phyloP scores from a whole-genome alignment of 73 alveolate species.

The Tetrahymena thermophila region DNA sequence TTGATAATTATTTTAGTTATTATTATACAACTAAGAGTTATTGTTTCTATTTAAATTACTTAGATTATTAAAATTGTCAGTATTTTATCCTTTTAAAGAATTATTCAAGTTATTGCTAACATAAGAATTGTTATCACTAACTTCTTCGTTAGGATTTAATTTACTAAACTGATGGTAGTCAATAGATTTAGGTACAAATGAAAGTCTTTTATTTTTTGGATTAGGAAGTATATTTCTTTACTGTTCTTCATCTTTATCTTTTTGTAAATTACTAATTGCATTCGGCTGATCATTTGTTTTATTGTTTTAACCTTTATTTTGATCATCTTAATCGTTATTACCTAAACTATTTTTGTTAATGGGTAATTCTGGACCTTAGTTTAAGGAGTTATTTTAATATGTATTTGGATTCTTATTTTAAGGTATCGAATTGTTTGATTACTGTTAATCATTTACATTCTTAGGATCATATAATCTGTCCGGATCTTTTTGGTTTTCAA shows the following conservation, averaged over 20 bases:
- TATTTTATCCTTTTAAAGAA: not conserved
- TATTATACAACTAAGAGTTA: too few relatives aligned
- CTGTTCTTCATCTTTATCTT: not conserved
- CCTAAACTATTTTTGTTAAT: too few relatives aligned
- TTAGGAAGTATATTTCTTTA: not conserved
- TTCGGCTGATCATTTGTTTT: not conserved
- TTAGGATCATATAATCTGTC: not conserved
- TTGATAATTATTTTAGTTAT: too few relatives aligned
- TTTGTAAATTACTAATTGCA: too few relatives aligned
- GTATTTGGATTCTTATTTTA: not conserved
- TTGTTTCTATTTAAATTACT: too few relatives aligned
- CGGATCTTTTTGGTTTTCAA: not conserved
- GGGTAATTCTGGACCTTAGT: not conserved
- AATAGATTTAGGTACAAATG: not conserved
- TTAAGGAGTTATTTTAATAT: not conserved
- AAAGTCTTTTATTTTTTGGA: not conserved
- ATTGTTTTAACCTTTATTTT: not conserved
- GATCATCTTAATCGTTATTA: not conserved
- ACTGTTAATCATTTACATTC: too few relatives aligned
- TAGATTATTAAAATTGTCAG: not conserved
- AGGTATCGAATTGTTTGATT: not conserved
- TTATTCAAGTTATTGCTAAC: not conserved
- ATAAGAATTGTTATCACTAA: not conserved
- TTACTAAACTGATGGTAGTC: not conserved
- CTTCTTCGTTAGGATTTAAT: not conserved